Evolutionary conservation across 2,329 filamentous ascomycete genomes (phyloP).

Genomic region (Biscogniauxia sp.): DNA sequence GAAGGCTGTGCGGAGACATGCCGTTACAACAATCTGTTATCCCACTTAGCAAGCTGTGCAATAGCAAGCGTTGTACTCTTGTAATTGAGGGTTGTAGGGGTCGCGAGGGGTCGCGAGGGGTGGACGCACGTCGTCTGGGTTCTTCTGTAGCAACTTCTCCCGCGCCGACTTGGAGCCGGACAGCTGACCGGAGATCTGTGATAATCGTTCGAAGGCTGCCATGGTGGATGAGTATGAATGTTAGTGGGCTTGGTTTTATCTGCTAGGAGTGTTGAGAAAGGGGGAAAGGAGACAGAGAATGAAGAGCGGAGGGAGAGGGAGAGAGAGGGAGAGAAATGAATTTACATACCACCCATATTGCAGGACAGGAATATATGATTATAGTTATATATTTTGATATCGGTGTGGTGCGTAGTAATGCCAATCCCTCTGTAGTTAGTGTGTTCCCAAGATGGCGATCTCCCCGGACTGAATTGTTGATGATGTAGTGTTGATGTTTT

Average conservation of each 20-base stretch:
- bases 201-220: slow-evolving; percentile 55
- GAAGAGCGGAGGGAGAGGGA: neutral
- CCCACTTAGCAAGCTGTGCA: neutral
- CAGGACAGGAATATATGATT: neutral
- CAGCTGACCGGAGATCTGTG: slow-evolving; percentile 62
- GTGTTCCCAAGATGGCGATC: no score
- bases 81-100: neutral
- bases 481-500: slow-evolving; percentile 1
- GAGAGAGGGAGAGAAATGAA: neutral
- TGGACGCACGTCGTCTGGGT: slow-evolving; percentile 59
- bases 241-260: neutral
- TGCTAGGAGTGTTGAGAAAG: neutral
- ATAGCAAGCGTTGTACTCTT: neutral
- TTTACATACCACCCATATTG: slow-evolving; percentile 30
- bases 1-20: slow-evolving; percentile 85
- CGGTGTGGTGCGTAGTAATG: neutral
- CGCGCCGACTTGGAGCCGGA: slow-evolving; percentile 44
- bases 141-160: slow-evolving; percentile 62
- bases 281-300: neutral
- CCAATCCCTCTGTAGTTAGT: no score
- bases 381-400: neutral
- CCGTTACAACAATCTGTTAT: slow-evolving; percentile 78
- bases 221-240: slow-evolving; percentile 4
- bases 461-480: neutral
- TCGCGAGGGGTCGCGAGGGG: neutral